Evolutionary conservation across 306 rosid species (phyloP).

Genomic region (Astragalus glycyphyllos): DNA sequence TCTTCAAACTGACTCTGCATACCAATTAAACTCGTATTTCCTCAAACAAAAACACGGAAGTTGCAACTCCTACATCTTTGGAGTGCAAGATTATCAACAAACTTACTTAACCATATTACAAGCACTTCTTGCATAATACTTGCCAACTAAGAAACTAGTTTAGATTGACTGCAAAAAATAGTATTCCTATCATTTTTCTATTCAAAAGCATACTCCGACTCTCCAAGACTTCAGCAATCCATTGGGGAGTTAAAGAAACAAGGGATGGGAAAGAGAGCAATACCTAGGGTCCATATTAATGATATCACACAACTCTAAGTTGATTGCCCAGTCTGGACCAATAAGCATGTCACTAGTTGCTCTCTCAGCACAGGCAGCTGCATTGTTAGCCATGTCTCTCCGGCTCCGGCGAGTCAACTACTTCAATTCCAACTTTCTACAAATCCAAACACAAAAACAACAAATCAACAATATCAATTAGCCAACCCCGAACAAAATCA

Average conservation of each 20-base stretch:
- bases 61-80: not conserved
- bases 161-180: not conserved
- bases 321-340: slow-evolving; percentile 97
- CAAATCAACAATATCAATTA: slow-evolving; percentile 21
- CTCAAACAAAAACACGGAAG: not conserved
- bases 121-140: not conserved
- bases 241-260: not conserved
- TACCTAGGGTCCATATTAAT: slow-evolving; percentile 90
- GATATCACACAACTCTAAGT: slow-evolving; percentile 90
- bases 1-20: no score
- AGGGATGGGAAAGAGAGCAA: slow-evolving; percentile 29
- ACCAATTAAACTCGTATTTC: not conserved
- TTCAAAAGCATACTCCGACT: no score
- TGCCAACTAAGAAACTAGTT: slow-evolving; percentile 16
- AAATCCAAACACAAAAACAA: slow-evolving; percentile 30
- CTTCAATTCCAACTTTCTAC: slow-evolving; percentile 40
- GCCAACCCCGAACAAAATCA: slow-evolving; percentile 24
- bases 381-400: slow-evolving; percentile 73
- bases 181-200: not conserved
- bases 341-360: slow-evolving; percentile 95
- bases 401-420: slow-evolving; percentile 26
- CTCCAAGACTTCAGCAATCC: not conserved
- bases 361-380: slow-evolving; percentile 88
- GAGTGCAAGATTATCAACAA: not conserved
- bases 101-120: not conserved